Evolutionary conservation across 352 stramenopile genomes (phyloP).

Genomic region (Stramenopiles sp.): DNA sequence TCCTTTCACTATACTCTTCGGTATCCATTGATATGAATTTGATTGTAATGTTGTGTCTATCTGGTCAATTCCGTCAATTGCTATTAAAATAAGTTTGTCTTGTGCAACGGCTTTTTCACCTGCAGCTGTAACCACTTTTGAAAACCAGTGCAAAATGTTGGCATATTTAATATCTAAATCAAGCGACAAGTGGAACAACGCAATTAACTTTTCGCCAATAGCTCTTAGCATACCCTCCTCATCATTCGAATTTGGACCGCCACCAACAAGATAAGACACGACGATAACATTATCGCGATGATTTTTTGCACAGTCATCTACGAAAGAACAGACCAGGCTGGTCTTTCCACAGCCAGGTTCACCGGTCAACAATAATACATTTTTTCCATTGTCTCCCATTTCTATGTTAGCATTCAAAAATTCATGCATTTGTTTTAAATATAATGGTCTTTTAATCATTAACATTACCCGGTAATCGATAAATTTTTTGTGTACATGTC

Average conservation of each 20-base stretch:
- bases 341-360: slow-evolving; percentile 11
- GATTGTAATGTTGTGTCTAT: too few relatives aligned
- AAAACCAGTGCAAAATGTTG: slow-evolving; percentile 9
- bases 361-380: slow-evolving; percentile 7
- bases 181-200: slow-evolving; percentile 5
- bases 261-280: slow-evolving; percentile 10
- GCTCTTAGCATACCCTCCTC: slow-evolving; percentile 1
- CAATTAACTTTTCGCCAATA: slow-evolving; percentile 10
- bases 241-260: slow-evolving; percentile 2
- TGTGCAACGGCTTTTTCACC: slow-evolving; percentile 10
- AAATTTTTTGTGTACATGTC: slow-evolving; percentile 15
- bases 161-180: slow-evolving; percentile 11
- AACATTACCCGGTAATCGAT: slow-evolving; percentile 9
- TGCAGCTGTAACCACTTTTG: slow-evolving; percentile 9
- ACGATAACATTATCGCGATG: neutral
- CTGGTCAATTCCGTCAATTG: too few relatives aligned
- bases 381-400: neutral
- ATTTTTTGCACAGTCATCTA: neutral
- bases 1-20: too few relatives aligned
- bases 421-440: slow-evolving; percentile 14
- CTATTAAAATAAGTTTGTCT: too few relatives aligned
- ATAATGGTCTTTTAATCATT: slow-evolving; percentile 15
- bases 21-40: too few relatives aligned
- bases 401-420: slow-evolving; percentile 11
- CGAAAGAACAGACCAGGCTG: slow-evolving; percentile 7